Evolutionary conservation across 179 eudicot species (phyloP).

Genomic region (Sideroxylon spinosum): DNA sequence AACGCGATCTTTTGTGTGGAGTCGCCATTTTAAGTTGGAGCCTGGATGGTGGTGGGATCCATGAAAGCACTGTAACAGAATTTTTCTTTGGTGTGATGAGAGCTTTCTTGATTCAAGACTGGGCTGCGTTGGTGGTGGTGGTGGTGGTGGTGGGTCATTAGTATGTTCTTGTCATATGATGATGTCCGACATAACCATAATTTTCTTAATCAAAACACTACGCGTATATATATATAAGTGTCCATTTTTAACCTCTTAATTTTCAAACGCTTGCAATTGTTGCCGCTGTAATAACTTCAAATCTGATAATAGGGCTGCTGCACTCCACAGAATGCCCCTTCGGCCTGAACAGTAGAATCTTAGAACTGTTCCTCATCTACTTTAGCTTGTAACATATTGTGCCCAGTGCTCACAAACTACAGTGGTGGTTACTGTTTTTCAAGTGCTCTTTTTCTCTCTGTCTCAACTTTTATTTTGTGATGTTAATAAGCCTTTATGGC

Average conservation of each 20-base stretch:
- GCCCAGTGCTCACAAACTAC: no score
- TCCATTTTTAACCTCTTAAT: background rate
- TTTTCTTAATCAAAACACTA: background rate
- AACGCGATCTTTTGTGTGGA: background rate
- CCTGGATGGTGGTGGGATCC: constrained; percentile 23
- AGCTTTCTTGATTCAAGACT: constrained; percentile 7
- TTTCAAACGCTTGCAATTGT: background rate
- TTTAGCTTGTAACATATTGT: no score
- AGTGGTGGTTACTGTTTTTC: no score
- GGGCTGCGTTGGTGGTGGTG: constrained; percentile 9
- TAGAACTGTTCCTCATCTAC: no score
- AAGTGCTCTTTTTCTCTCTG: no score
- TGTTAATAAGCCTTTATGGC: no score
- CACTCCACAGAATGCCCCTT: no score
- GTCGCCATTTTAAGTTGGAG: constrained; percentile 4
- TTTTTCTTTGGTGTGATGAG: constrained; percentile 12
- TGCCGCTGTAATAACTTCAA: background rate
- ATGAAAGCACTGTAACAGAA: constrained; percentile 11
- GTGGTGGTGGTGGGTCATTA: constrained; percentile 14
- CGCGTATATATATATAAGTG: background rate
- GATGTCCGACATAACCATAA: background rate
- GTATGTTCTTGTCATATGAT: background rate
- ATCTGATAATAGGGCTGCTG: background rate
- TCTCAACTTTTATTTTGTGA: no score
- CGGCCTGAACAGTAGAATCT: no score